A percentile compares a stretch with the other conserved stretches of the same genome.
Evolutionary conservation across 2,329 filamentous ascomycete species (phyloP).

Genomic region (Eurotiales sp.): DNA sequence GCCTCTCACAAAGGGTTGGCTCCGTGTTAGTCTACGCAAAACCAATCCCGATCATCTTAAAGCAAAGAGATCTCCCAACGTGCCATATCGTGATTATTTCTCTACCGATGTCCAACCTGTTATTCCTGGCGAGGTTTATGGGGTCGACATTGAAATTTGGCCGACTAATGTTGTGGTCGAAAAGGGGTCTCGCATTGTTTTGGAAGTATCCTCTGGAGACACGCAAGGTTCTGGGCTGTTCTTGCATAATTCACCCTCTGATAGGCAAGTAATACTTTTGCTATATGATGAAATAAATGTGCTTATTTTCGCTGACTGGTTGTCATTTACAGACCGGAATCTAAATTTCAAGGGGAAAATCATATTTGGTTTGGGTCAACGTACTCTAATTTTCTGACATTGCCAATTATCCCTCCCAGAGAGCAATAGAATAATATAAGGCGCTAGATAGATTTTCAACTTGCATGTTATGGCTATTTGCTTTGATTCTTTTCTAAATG

Average conservation of each 20-base stretch:
- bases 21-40: slow-evolving; percentile 48
- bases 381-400: background rate
- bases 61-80: too few species aligned
- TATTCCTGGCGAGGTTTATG: slow-evolving; percentile 44
- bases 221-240: too few species aligned
- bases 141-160: slow-evolving; percentile 40
- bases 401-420: background rate
- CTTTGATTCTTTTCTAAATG: too few species aligned
- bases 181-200: background rate
- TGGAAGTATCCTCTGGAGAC: background rate
- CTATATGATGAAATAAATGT: too few species aligned
- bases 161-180: slow-evolving; percentile 26
- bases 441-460: too few species aligned
- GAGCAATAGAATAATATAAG: too few species aligned
- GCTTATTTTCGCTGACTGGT: too few species aligned
- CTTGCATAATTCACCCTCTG: background rate
- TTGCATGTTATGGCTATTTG: too few species aligned
- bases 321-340: too few species aligned
- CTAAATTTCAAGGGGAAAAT: background rate
- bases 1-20: slow-evolving; percentile 54
- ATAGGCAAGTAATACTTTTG: background rate
- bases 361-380: background rate
- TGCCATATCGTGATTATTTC: slow-evolving; percentile 39
- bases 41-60: background rate
- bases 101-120: slow-evolving; percentile 43